Percentiles rank a stretch among this genome's conserved stretches.
These are phyloP conservation scores for Dactylellina haptotyla DNA, from an alignment of 2,329 filamentous ascomycete genomes.

Conservation along the genomic window DNA sequence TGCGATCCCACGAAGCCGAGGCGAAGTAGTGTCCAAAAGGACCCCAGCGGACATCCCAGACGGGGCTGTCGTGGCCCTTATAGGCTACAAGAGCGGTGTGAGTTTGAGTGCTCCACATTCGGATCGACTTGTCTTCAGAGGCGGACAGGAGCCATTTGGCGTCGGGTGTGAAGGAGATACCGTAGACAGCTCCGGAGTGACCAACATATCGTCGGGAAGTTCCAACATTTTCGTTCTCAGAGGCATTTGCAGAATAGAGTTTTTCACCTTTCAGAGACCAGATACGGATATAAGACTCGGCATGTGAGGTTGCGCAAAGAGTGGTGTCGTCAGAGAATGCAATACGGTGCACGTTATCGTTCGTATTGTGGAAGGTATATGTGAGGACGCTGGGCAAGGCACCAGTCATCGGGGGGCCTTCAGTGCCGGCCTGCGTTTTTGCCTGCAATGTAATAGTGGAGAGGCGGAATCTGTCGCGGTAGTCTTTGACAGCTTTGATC, in stretches of 20 bases:
- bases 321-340: slow-evolving; percentile 93
- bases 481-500: slow-evolving; percentile 91
- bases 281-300: slow-evolving; percentile 93
- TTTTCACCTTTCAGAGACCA: slow-evolving; percentile 90
- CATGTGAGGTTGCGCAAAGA: slow-evolving; percentile 86
- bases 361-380: slow-evolving; percentile 98
- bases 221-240: slow-evolving; percentile 70
- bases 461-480: slow-evolving; percentile 89
- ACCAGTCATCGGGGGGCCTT: slow-evolving; percentile 81
- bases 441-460: slow-evolving; percentile 23
- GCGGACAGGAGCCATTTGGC: slow-evolving; percentile 85
- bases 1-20: slow-evolving; percentile 87
- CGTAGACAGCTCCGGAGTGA: slow-evolving; percentile 88
- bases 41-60: slow-evolving; percentile 88
- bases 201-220: slow-evolving; percentile 83
- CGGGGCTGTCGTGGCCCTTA: slow-evolving; percentile 88
- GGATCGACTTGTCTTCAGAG: slow-evolving; percentile 85
- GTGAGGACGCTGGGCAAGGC: slow-evolving; percentile 88
- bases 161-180: slow-evolving; percentile 81
- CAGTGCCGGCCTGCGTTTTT: slow-evolving; percentile 59
- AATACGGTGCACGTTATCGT: slow-evolving; percentile 79
- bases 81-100: slow-evolving; percentile 95
- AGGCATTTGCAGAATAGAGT: slow-evolving; percentile 73
- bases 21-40: slow-evolving; percentile 96
- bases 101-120: slow-evolving; percentile 90